Evolutionary conservation across 2,329 filamentous ascomycete species (phyloP), one percentile per base, ranked within the genome.

Genomic region (Paracorniculantispora psalliotae): DNA sequence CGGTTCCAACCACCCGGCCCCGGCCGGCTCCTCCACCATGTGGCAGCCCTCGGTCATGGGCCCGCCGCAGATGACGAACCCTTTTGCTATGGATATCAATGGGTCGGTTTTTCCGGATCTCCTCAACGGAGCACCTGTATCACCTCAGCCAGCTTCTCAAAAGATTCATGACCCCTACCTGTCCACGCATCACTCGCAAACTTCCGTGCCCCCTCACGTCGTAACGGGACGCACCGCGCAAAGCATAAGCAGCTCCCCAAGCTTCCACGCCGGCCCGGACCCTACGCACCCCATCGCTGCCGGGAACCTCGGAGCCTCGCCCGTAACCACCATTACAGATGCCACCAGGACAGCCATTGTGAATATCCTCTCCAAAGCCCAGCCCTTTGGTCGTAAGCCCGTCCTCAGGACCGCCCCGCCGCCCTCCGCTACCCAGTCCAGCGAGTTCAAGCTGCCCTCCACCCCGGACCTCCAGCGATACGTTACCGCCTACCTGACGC

Each of bases 391-490:
- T 65, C 82, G 84, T 71, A 85, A 87, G 80, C 84, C 92, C 69
- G 85, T 83, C 57, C 81, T 83, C 68, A 79, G 79, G 73, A 79
- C 62, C 73, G 74, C 63, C 74, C 75, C 65, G 69, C 80, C 78
- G 70, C 80, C 81, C 70, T 75, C 63, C 37, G 48, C 17, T 49
- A 51, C 17, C 33, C 49, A 53, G 43, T 72, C 76, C 66, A 77
- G 79, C 64, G 75, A 80, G 66, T 79, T 77, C 66, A 81, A 77
- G 64, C 81, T 96, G 60, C 92, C 93, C 56, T 91, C 83, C 75
- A 93, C 91, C 35, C 81, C 84, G 69, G 91, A 97, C 70, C 84
- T 97, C 62, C 92, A 96, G 72, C 89, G 91, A 71, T 97, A 92
- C 73, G 90, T 97, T 63, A 86, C 87, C 64, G 89, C 92, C 61